phyloP scores from a whole-genome alignment of 2,329 filamentous ascomycete genomes.

The Fusarium coicis region DNA sequence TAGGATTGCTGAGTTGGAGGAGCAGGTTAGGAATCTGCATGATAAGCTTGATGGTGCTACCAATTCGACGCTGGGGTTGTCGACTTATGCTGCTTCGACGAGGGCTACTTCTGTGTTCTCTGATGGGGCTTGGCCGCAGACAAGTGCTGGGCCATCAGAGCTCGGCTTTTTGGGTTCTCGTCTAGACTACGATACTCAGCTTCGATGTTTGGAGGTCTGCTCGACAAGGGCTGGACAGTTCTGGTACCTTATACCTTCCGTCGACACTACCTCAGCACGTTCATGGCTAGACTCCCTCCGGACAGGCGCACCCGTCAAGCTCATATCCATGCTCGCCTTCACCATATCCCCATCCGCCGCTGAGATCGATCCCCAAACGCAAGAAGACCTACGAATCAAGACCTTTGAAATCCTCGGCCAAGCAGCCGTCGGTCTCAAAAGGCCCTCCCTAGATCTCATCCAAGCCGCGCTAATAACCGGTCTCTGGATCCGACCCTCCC shows the following conservation, averaged over 20 bases:
- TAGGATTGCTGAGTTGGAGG: constrained; percentile 20
- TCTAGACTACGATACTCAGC: constrained; percentile 16
- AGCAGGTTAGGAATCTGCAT: constrained; percentile 20
- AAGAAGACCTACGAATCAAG: constrained; percentile 12
- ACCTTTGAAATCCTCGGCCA: constrained; percentile 15
- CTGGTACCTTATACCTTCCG: constrained; percentile 10
- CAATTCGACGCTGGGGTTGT: neutral
- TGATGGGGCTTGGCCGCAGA: neutral
- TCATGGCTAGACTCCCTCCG: constrained; percentile 14
- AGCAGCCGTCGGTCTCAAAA: constrained; percentile 13
- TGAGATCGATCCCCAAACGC: neutral
- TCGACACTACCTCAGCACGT: neutral
- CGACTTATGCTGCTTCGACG: constrained; percentile 10
- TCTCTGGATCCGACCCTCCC: constrained; percentile 19
- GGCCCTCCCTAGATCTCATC: constrained; percentile 17
- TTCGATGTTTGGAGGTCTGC: neutral
- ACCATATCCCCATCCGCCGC: neutral
- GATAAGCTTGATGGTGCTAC: constrained; percentile 8
- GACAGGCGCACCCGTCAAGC: constrained; percentile 1
- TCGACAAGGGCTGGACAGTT: neutral
- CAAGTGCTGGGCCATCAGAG: neutral
- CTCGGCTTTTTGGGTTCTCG: constrained; percentile 15
- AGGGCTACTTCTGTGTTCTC: constrained; percentile 23
- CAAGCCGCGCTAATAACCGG: constrained; percentile 14
- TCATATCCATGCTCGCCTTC: constrained; percentile 17